phyloP scores from a whole-genome alignment of 305 asterid species.

The Ajuga reptans region DNA sequence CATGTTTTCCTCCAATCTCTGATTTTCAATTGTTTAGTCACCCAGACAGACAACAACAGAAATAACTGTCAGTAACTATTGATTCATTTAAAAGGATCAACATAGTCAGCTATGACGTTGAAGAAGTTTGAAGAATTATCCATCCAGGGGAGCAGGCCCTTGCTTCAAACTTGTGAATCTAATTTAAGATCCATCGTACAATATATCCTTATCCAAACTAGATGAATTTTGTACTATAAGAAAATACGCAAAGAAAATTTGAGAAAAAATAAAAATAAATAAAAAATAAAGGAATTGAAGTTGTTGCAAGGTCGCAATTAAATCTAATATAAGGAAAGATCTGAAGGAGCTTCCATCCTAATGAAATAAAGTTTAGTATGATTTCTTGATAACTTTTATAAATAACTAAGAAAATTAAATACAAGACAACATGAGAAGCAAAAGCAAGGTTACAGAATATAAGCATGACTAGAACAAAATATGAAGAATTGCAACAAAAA shows the following conservation, averaged over 20 bases:
- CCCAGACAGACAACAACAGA: not conserved
- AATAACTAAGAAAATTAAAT: not conserved
- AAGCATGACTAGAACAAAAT: no score
- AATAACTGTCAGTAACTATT: not conserved
- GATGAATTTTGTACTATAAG: not conserved
- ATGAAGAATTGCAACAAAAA: no score
- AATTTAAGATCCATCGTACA: not conserved
- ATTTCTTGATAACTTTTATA: not conserved
- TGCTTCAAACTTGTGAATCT: not conserved
- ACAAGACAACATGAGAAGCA: not conserved
- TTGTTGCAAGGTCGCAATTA: not conserved
- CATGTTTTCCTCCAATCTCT: not conserved
- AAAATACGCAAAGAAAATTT: not conserved
- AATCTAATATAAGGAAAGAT: not conserved
- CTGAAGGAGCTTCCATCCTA: not conserved
- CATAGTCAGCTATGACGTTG: not conserved
- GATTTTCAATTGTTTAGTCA: not conserved
- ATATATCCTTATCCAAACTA: not conserved
- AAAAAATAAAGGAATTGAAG: not conserved
- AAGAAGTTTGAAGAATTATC: not conserved
- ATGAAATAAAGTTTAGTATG: not conserved
- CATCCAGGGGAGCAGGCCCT: not conserved
- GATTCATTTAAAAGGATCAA: not conserved
- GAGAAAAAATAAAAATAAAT: no score
- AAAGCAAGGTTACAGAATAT: no score